Conservation (phyloP, 2,329 filamentous ascomycete species). For the Mollisia scopiformis region DNA sequence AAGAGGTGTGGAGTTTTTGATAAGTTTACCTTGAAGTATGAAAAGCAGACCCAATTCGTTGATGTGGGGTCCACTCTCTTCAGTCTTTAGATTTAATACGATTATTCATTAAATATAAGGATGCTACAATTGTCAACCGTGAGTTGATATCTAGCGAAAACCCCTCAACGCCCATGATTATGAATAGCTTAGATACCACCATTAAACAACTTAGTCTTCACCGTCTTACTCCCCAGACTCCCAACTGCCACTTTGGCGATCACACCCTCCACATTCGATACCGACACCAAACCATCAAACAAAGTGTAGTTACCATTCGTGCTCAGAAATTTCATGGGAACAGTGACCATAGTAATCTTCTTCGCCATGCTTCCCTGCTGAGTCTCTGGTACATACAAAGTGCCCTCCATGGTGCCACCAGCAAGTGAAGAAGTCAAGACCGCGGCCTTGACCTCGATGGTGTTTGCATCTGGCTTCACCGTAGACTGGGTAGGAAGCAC, state of each 20-base stretch:
- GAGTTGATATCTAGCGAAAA: no score
- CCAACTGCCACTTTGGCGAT: constrained; percentile 18
- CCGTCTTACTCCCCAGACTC: constrained; percentile 12
- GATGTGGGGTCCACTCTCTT: no score
- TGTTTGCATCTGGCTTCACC: not conserved
- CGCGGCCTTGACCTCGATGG: constrained; percentile 16
- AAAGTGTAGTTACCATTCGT: constrained; percentile 18
- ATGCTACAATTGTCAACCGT: no score
- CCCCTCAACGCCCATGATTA: no score
- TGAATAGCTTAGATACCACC: not conserved
- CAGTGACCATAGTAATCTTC: constrained; percentile 10
- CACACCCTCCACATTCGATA: constrained; percentile 6
- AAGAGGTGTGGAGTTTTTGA: no score
- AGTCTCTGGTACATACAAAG: constrained; percentile 14
- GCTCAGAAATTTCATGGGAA: constrained; percentile 4
- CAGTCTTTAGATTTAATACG: no score
- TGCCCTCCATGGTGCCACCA: constrained; percentile 10
- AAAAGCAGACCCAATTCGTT: no score
- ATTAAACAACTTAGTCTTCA: constrained; percentile 12
- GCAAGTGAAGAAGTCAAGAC: constrained; percentile 9
- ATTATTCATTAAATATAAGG: no score
- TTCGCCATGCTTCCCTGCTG: constrained; percentile 5
- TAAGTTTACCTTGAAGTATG: no score
- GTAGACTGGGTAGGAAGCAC: constrained; percentile 14
- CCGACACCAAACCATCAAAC: constrained; percentile 5